Evolutionary conservation across 164 flowering plant species (phyloP).

Genomic region (Magnolia kwangsiensis): DNA sequence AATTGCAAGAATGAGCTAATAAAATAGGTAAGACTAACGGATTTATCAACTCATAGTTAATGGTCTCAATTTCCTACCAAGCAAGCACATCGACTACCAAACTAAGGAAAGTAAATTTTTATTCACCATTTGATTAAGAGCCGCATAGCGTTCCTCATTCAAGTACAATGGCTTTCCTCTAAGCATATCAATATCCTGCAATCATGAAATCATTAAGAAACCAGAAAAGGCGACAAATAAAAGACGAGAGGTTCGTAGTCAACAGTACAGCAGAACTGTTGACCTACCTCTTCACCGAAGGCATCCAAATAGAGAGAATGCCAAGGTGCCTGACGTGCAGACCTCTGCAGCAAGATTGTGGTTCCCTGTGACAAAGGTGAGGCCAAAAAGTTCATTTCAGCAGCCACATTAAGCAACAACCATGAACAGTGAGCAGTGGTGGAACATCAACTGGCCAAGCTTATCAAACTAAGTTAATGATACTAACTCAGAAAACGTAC

Average conservation of each 20-base stretch:
- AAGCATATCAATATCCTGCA: constrained; percentile 71
- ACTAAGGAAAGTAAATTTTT: neutral
- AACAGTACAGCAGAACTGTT: neutral
- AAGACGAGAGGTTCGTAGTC: neutral
- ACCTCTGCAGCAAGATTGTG: constrained; percentile 76
- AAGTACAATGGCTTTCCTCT: constrained; percentile 88
- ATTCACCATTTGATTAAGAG: constrained; percentile 70
- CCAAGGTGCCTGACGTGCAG: constrained; percentile 79
- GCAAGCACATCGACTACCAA: neutral
- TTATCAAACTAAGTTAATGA: neutral
- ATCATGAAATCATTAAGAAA: neutral
- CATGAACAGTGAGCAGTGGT: neutral
- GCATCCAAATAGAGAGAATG: constrained; percentile 93
- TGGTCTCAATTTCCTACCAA: neutral
- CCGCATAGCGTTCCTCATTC: constrained; percentile 89
- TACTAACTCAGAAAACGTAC: constrained; percentile 33
- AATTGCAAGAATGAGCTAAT: too few relatives aligned
- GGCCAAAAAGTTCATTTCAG: neutral
- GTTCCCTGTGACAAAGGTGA: constrained; percentile 52
- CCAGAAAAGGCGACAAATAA: too few relatives aligned
- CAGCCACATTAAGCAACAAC: neutral
- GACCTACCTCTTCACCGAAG: constrained; percentile 91
- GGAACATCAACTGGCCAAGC: constrained; percentile 1
- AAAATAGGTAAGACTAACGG: too few relatives aligned
- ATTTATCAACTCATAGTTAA: neutral